phyloP scores from a whole-genome alignment of 257 asterid species.

The Echites panduratus region DNA sequence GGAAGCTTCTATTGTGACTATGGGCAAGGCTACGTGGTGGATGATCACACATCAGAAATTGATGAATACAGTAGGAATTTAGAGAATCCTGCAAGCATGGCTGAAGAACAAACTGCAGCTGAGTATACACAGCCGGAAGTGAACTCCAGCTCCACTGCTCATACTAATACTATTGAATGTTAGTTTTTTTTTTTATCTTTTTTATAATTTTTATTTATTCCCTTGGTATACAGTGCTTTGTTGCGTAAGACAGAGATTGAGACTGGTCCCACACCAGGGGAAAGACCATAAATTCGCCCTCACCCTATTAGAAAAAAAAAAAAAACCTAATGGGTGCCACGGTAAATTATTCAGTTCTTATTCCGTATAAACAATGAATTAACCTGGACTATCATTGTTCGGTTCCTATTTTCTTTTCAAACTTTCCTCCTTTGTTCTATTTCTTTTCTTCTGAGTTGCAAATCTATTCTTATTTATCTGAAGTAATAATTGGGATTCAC shows the following conservation, averaged over 20 bases:
- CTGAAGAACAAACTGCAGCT: constrained; percentile 42
- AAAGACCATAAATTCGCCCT: too few relatives aligned
- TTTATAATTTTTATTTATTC: background rate
- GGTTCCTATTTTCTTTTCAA: background rate
- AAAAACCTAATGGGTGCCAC: background rate
- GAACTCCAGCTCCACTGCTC: constrained; percentile 37
- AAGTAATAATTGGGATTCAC: background rate
- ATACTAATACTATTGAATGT: constrained; percentile 56
- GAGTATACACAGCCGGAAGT: constrained; percentile 35
- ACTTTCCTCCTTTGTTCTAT: background rate
- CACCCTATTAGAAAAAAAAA: too few relatives aligned
- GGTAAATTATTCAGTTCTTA: background rate
- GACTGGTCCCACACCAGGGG: too few relatives aligned
- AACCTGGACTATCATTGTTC: background rate
- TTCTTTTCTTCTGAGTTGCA: background rate
- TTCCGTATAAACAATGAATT: background rate
- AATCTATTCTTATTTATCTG: background rate
- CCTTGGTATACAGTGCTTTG: too few relatives aligned
- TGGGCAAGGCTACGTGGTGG: constrained; percentile 50
- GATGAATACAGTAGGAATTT: constrained; percentile 41
- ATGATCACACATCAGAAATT: constrained; percentile 33
- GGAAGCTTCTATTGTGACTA: constrained; percentile 64
- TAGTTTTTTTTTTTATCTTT: constrained; percentile 31
- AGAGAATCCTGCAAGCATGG: constrained; percentile 37
- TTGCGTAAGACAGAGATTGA: too few relatives aligned